Evolutionary conservation across 1,284 basidiomycete species (phyloP).

Genomic region (Hymenochaete sp.): DNA sequence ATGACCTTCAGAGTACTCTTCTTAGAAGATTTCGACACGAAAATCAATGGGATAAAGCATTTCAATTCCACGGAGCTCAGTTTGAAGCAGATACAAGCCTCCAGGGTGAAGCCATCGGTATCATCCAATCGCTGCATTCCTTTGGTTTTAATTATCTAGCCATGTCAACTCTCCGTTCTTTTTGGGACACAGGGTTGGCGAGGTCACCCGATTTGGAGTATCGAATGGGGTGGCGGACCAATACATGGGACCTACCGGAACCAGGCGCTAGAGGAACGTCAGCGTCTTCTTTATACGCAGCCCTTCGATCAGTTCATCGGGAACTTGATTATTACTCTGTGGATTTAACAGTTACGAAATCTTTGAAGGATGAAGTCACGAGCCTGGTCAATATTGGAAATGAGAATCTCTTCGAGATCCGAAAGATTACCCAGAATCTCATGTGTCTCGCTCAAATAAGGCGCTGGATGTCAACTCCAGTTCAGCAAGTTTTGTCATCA

Average conservation of each 20-base stretch:
- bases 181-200: constrained; percentile 29
- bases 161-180: constrained; percentile 45
- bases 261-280: constrained; percentile 34
- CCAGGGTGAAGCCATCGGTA: constrained; percentile 48
- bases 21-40: constrained; percentile 88
- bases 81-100: constrained; percentile 64
- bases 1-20: constrained; percentile 69
- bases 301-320: constrained; percentile 70
- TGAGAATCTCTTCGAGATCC: constrained; percentile 72
- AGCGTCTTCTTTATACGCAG: constrained; percentile 64
- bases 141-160: constrained; percentile 85
- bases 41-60: constrained; percentile 83
- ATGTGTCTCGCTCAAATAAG: constrained; percentile 73
- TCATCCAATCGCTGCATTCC: constrained; percentile 71
- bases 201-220: constrained; percentile 49
- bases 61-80: constrained; percentile 81
- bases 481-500: constrained; percentile 29
- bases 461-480: constrained; percentile 39
- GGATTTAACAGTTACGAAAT: constrained; percentile 38
- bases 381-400: constrained; percentile 59
- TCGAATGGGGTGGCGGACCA: constrained; percentile 82
- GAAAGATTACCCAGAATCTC: constrained; percentile 55
- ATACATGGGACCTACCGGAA: constrained; percentile 87
- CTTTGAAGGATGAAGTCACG: constrained; percentile 53
- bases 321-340: constrained; percentile 51